Evolutionary conservation across 1,284 basidiomycete genomes (phyloP).

Genomic region (Austroboletus rostrupii): DNA sequence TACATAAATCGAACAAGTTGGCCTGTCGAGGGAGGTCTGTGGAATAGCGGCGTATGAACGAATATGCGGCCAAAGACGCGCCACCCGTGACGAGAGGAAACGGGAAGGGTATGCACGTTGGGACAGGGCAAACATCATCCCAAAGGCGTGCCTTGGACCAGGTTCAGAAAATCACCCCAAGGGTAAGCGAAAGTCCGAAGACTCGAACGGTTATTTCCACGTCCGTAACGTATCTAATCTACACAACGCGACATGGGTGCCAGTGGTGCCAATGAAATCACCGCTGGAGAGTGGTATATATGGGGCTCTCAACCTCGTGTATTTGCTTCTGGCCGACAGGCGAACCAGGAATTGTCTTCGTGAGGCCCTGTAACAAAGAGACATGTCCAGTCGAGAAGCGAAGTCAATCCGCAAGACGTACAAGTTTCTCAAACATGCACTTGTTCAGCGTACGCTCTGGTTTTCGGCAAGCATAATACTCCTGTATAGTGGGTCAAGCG

Average conservation of each 20-base stretch:
- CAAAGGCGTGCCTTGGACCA: background rate
- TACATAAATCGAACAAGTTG: conserved; percentile 66
- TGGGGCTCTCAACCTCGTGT: conserved; percentile 86
- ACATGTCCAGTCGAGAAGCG: background rate
- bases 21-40: conserved; percentile 24
- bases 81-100: background rate
- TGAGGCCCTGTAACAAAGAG: conserved; percentile 63
- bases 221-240: conserved; percentile 21
- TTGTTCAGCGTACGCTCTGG: conserved; percentile 87
- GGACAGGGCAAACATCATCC: conserved; percentile 26
- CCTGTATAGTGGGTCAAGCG: conserved; percentile 35
- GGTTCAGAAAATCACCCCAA: too few relatives aligned
- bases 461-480: conserved; percentile 89
- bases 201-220: background rate
- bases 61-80: background rate
- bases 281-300: conserved; percentile 77
- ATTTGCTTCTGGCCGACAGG: conserved; percentile 83
- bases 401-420: conserved; percentile 36
- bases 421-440: conserved; percentile 96
- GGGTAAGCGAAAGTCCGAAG: too few relatives aligned
- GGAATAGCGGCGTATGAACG: conserved; percentile 17
- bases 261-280: conserved; percentile 31
- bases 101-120: background rate
- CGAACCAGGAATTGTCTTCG: conserved; percentile 90
- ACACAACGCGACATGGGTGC: conserved; percentile 11